Evolutionary conservation across 306 rosid genomes (phyloP), one percentile per base, ranked within the genome.

Genomic region (Cucurbita maxima): DNA sequence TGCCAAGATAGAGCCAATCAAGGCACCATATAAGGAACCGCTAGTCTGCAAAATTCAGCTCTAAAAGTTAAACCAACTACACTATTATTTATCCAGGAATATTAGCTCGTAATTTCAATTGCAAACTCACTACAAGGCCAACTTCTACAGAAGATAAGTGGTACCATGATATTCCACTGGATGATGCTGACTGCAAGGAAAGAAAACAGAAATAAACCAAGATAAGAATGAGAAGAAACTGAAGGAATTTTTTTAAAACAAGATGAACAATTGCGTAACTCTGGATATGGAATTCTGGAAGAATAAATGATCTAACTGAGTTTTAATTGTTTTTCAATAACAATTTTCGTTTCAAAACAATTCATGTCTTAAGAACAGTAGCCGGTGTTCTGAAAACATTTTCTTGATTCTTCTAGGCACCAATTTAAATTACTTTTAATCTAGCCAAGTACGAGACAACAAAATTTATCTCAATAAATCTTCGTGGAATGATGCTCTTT

Each of bases 1-100:
- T 76, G 97, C 99, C 85, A 94, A 74, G 56, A 82, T 45, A 70
- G 99, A 94, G 79, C 99, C 99, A 76, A 91, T 85, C 80, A 94
- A 82, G 58, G 99, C 99, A 77, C 99, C 99, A 79, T 89, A 91
- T 76, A 94, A 78, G 34, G 99, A 94, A 79, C 99, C 96, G 80
- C 99, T 94, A 75, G 97, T 91, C 99, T 94, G 90, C 81, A 86
- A 84, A 84, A 79, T 57, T 61, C 82, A 22, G 40, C 78, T 50
- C 56, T 45, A 63, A 13, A 47, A 68, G n/a, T 68, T 20, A 22
- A 48, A 72, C 12, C 61, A 9, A 53, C 8, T 6, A 72, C 37
- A 40, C 20, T 51, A 7, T 41, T 5, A 55, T 51, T 52, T 25
- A 72, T 52, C 75, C 75, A 36, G 18, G 59, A 72, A 43, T 53